Conservation (phyloP, 805 yeast genomes). For the Starmerella stigmatis region DNA sequence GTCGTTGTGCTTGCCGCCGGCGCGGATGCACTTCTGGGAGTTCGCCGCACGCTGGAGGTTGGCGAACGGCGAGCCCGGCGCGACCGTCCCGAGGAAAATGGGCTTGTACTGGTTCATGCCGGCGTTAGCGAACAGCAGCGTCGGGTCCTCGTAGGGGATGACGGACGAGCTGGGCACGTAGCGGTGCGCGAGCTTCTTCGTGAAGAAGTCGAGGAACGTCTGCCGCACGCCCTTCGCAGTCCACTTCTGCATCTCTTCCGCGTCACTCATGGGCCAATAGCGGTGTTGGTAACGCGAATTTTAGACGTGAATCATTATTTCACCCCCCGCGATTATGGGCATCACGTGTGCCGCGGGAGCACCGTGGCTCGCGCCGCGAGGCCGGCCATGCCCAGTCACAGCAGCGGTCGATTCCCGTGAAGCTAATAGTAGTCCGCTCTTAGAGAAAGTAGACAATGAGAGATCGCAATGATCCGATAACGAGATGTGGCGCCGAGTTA, state of each 20-base stretch:
- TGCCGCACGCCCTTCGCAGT: conserved; percentile 48
- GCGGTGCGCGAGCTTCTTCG: conserved; percentile 51
- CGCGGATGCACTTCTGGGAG: conserved; percentile 97
- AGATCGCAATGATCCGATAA: no score
- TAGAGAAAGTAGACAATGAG: no score
- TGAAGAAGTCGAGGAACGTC: conserved; percentile 77
- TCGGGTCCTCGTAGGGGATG: conserved; percentile 96
- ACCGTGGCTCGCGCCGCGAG: no score
- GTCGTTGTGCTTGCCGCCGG: conserved; percentile 97
- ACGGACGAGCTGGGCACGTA: conserved; percentile 90
- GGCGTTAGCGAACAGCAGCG: conserved; percentile 91
- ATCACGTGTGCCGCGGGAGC: no score
- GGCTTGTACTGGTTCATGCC: conserved; percentile 99
- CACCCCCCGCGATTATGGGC: no score
- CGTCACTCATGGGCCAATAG: conserved; percentile 3
- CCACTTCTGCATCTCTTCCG: conserved; percentile 23
- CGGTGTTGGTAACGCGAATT: background rate
- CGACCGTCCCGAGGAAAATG: conserved; percentile 92
- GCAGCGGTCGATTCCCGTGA: no score
- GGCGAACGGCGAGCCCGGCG: conserved; percentile 82
- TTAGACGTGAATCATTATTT: background rate
- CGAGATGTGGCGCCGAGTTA: no score
- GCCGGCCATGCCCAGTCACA: no score
- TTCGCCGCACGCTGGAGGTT: conserved; percentile 79
- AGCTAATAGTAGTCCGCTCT: no score